These are phyloP conservation scores for Kappamyces sp. DNA, from an alignment of 192 early-diverging fungal genomes.

Conservation along the genomic window DNA sequence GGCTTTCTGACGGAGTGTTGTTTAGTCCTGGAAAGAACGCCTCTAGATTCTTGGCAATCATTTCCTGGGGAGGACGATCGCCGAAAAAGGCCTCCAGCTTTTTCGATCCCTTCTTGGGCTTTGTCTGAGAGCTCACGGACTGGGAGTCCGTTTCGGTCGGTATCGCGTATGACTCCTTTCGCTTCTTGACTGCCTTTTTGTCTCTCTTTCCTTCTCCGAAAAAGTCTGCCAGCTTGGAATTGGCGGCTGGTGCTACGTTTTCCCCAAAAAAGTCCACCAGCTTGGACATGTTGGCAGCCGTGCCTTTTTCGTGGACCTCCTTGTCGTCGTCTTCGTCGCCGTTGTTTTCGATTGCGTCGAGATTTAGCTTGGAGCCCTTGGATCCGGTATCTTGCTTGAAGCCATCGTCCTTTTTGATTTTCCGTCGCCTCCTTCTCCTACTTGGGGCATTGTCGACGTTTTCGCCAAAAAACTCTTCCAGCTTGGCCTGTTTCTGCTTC, in stretches of 20 bases:
- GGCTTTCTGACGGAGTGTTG: not conserved
- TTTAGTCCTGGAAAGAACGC: conserved; percentile 65
- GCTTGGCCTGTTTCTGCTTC: not conserved
- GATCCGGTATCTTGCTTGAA: too few species aligned
- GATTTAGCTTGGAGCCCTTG: not conserved
- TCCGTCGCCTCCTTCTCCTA: too few species aligned
- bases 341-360: not conserved
- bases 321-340: not conserved
- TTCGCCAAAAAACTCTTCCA: conserved; percentile 11
- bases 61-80: conserved; percentile 87
- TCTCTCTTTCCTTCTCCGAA: conserved; percentile 4
- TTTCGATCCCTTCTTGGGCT: conserved; percentile 11
- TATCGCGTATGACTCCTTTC: not conserved
- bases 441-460: too few species aligned
- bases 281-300: not conserved
- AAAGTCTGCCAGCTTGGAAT: conserved; percentile 10
- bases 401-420: too few species aligned
- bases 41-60: conserved; percentile 84
- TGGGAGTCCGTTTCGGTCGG: too few species aligned
- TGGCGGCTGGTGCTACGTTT: not conserved
- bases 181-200: not conserved
- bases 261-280: conserved; percentile 17
- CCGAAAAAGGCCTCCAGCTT: conserved; percentile 80
- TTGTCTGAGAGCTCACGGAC: not conserved
- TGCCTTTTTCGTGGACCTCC: not conserved